Percentiles rank a stretch among this genome's conserved stretches.
Conservation (phyloP, 1,139 yeast genomes). For the Nakaseomyces sp. region DNA sequence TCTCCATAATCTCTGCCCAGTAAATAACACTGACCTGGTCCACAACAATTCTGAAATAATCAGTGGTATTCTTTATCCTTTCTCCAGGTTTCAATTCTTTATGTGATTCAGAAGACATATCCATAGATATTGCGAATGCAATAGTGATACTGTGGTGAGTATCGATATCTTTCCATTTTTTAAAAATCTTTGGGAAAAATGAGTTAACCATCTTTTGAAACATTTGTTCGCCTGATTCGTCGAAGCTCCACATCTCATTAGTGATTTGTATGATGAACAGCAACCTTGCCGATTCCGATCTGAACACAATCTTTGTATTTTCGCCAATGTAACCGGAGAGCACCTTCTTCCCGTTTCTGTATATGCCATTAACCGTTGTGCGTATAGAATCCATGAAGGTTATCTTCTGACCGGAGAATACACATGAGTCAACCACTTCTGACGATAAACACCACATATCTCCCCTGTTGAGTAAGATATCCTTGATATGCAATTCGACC, state of each 20-base stretch:
- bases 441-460: constrained; percentile 88
- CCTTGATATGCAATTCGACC: constrained; percentile 74
- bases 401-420: constrained; percentile 57
- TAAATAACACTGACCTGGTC: constrained; percentile 82
- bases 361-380: constrained; percentile 58
- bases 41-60: constrained; percentile 86
- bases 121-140: constrained; percentile 72
- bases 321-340: constrained; percentile 62
- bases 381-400: constrained; percentile 55
- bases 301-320: constrained; percentile 68
- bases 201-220: constrained; percentile 89
- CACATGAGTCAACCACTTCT: constrained; percentile 51
- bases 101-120: constrained; percentile 51
- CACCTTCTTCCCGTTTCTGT: constrained; percentile 58
- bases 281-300: constrained; percentile 84
- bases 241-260: constrained; percentile 97
- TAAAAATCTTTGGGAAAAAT: constrained; percentile 79
- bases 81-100: constrained; percentile 60
- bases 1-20: constrained; percentile 91
- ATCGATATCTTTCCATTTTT: constrained; percentile 75
- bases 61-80: constrained; percentile 56
- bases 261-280: constrained; percentile 82
- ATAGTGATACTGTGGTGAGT: constrained; percentile 90
- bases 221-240: constrained; percentile 89
- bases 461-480: constrained; percentile 74